These are phyloP conservation scores for Cercospora janseana DNA, from an alignment of 2,329 filamentous ascomycete species.

Conservation along the genomic window DNA sequence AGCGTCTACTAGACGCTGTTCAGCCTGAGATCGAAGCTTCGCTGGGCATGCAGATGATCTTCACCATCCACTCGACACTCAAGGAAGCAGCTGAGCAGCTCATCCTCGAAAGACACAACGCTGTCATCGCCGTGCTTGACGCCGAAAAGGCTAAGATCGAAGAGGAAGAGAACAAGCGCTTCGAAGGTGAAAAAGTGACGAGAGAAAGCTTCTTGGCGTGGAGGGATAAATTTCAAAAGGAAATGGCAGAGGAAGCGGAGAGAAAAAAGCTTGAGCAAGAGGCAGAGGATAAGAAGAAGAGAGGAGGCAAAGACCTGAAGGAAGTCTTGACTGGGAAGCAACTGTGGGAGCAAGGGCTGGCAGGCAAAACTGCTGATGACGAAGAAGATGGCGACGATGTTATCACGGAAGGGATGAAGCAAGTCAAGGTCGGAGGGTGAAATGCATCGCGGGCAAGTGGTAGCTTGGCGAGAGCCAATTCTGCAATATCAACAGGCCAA, in stretches of 20 bases:
- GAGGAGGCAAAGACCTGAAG: constrained; percentile 64
- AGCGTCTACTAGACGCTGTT: constrained; percentile 67
- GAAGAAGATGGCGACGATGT: constrained; percentile 65
- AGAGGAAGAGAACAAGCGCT: constrained; percentile 93
- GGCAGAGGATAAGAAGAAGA: constrained; percentile 61
- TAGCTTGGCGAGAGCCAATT: background rate
- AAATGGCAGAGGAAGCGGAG: constrained; percentile 72
- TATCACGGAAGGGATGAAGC: constrained; percentile 62
- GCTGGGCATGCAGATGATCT: constrained; percentile 96
- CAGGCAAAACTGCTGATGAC: constrained; percentile 64
- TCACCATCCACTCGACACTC: constrained; percentile 79
- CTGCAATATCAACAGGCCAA: too few relatives aligned
- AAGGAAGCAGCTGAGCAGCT: constrained; percentile 91
- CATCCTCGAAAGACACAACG: constrained; percentile 69
- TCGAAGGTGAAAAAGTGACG: constrained; percentile 88
- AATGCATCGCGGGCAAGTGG: too few relatives aligned
- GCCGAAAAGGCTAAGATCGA: constrained; percentile 63
- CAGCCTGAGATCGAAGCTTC: constrained; percentile 82
- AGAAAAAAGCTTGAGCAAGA: constrained; percentile 62
- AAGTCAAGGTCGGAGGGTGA: constrained; percentile 61
- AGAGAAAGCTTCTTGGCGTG: constrained; percentile 80
- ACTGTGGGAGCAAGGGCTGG: constrained; percentile 51
- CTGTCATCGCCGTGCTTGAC: constrained; percentile 54
- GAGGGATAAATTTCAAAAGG: constrained; percentile 72
- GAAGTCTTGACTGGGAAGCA: constrained; percentile 68